Evolutionary conservation across 2,329 filamentous ascomycete species (phyloP).

Genomic region (Pseudocercospora musae): DNA sequence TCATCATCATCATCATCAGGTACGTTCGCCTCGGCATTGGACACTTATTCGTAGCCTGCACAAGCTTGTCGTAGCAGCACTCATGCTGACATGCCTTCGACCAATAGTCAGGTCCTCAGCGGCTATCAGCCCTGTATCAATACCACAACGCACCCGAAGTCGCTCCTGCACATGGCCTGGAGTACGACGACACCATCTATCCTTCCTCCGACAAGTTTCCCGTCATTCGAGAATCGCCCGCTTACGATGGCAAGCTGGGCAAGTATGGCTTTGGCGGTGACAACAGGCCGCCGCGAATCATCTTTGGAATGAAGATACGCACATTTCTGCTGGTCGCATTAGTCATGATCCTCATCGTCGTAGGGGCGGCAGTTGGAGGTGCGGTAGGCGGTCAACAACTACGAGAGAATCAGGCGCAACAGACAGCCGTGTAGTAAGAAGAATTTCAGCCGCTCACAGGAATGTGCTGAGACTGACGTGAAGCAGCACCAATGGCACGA

Average conservation of each 20-base stretch:
- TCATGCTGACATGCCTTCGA: conserved; percentile 12
- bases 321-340: conserved; percentile 36
- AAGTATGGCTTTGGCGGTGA: conserved; percentile 25
- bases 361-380: conserved; percentile 39
- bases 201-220: conserved; percentile 39
- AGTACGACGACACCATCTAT: conserved; percentile 38
- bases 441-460: not conserved
- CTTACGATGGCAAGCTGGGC: conserved; percentile 25
- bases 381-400: conserved; percentile 35
- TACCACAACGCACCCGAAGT: conserved; percentile 41
- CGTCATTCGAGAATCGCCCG: conserved; percentile 29
- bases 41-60: not conserved
- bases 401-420: conserved; percentile 21
- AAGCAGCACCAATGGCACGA: conserved; percentile 19
- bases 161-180: conserved; percentile 38
- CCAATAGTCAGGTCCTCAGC: conserved; percentile 25
- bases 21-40: conserved; percentile 5
- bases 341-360: conserved; percentile 32
- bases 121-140: conserved; percentile 38
- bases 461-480: conserved; percentile 17
- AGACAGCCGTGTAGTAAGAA: conserved; percentile 12
- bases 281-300: conserved; percentile 37
- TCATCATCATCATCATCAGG: no score
- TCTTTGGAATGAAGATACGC: conserved; percentile 39
- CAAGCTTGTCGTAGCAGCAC: not conserved